Percentiles rank a stretch among this genome's conserved stretches.
phyloP scores from a whole-genome alignment of 2,329 filamentous ascomycete genomes.

The Coleophoma crateriformis region DNA sequence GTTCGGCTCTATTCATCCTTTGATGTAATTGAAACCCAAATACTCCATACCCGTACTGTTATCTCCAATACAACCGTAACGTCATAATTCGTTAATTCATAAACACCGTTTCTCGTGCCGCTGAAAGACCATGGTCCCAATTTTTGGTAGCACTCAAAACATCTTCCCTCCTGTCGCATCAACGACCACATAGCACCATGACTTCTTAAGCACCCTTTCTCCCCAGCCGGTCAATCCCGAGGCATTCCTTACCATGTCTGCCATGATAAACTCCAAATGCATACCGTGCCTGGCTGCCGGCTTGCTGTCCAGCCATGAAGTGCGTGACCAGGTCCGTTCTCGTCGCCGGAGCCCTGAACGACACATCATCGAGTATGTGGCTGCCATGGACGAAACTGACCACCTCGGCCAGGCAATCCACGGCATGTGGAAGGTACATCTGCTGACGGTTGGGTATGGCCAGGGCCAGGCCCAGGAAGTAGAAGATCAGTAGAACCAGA shows the following conservation, averaged over 20 bases:
- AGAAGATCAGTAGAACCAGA: conserved; percentile 67
- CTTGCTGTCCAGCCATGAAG: conserved; percentile 36
- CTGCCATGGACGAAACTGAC: conserved; percentile 73
- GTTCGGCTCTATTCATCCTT: no score
- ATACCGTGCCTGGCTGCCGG: conserved; percentile 14
- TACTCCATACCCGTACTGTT: no score
- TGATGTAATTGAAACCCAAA: no score
- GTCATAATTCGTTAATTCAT: no score
- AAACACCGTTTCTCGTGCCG: no score
- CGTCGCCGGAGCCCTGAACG: conserved; percentile 64
- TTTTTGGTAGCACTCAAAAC: no score
- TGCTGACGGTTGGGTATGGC: conserved; percentile 57
- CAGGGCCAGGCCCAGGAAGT: conserved; percentile 55
- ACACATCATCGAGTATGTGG: conserved; percentile 64
- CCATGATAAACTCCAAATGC: conserved; percentile 22
- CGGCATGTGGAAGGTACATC: conserved; percentile 66
- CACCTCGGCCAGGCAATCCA: conserved; percentile 68
- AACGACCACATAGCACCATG: conserved; percentile 7
- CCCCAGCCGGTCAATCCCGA: conserved; percentile 25
- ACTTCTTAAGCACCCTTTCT: conserved; percentile 8
- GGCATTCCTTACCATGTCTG: conserved; percentile 16
- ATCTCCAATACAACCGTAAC: no score
- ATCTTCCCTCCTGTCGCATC: not conserved
- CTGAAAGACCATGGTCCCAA: no score
- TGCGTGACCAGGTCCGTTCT: conserved; percentile 64